Evolutionary conservation across 441 rosid genomes (phyloP).

Genomic region (Populus tomentosa): DNA sequence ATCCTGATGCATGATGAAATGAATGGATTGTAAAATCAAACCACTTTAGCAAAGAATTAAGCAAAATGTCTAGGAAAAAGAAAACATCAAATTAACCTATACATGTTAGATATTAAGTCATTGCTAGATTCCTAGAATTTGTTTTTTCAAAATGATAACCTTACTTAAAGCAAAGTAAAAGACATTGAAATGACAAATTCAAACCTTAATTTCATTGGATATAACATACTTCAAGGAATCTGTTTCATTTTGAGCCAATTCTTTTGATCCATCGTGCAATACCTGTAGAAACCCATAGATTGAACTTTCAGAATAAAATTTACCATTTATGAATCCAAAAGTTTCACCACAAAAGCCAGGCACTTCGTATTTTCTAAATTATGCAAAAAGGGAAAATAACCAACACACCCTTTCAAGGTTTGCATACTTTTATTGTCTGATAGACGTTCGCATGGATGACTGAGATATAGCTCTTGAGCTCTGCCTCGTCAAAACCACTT

Average conservation of each 20-base stretch:
- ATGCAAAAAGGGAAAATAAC: constrained; percentile 50
- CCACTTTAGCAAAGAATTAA: neutral
- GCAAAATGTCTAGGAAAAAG: neutral
- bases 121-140: neutral
- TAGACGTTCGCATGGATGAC: constrained; percentile 97
- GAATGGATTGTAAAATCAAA: neutral
- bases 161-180: neutral
- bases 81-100: neutral
- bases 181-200: constrained; percentile 18
- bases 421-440: constrained; percentile 98
- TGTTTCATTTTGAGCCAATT: constrained; percentile 74
- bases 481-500: constrained; percentile 91
- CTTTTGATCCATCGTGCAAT: constrained; percentile 90
- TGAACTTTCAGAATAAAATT: constrained; percentile 13
- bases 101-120: neutral
- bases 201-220: constrained; percentile 71
- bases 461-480: constrained; percentile 79
- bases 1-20: constrained; percentile 40
- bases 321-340: neutral
- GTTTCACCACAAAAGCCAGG: constrained; percentile 21
- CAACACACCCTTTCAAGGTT: constrained; percentile 69
- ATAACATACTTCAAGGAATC: constrained; percentile 58
- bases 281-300: constrained; percentile 45
- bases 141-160: neutral
- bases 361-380: constrained; percentile 25